phyloP scores from a whole-genome alignment of 2,329 filamentous ascomycete genomes.

The Mycocentrospora acerina region DNA sequence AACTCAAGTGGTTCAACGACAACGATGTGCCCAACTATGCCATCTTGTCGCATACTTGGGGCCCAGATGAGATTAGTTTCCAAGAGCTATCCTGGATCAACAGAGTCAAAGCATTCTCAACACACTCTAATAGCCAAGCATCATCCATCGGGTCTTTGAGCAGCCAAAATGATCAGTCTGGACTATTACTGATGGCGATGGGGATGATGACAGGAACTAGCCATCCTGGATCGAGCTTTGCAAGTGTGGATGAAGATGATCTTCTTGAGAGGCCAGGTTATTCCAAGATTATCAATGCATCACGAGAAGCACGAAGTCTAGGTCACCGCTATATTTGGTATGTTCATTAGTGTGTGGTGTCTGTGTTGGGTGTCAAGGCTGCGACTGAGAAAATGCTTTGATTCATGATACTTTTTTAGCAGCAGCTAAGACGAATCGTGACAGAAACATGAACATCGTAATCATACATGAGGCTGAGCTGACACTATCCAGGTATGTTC shows the following conservation, averaged over 20 bases:
- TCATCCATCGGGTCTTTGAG: conserved; percentile 2
- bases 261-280: conserved; percentile 15
- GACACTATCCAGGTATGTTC: no score
- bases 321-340: conserved; percentile 16
- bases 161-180: conserved; percentile 4
- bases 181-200: conserved; percentile 12
- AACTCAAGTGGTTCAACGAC: conserved; percentile 23
- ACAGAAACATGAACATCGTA: no score
- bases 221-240: conserved; percentile 8
- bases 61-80: conserved; percentile 18
- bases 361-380: no score
- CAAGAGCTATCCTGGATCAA: conserved; percentile 17
- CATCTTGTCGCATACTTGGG: conserved; percentile 25
- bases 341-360: no score
- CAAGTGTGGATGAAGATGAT: conserved; percentile 10
- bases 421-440: no score
- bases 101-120: conserved; percentile 11
- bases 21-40: conserved; percentile 20
- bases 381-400: no score
- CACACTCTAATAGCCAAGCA: conserved; percentile 4
- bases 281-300: conserved; percentile 16
- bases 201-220: conserved; percentile 14
- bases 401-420: no score
- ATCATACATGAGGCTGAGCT: no score
- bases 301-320: conserved; percentile 8